Percentiles rank a stretch among this genome's conserved stretches.
Evolutionary conservation across 2,329 filamentous ascomycete species (phyloP).

Genomic region (Trichophyton verrucosum): DNA sequence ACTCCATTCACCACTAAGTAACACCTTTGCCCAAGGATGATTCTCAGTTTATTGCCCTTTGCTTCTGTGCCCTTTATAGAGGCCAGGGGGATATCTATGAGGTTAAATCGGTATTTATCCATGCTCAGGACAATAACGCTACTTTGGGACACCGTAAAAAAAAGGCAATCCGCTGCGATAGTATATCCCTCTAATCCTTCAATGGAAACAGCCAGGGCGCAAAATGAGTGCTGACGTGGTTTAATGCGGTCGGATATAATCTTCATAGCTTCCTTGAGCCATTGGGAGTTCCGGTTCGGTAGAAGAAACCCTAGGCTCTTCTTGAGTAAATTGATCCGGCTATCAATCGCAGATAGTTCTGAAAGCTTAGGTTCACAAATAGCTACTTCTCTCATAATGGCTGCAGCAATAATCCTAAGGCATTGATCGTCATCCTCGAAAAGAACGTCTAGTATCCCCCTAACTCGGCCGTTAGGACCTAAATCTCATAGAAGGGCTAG

Average conservation of each 20-base stretch:
- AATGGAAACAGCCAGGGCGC: background rate
- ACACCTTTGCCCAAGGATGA: background rate
- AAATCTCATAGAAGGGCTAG: background rate
- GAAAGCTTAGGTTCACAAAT: constrained; percentile 1
- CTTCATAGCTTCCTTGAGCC: background rate
- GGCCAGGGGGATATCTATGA: constrained; percentile 3
- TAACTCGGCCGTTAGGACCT: background rate
- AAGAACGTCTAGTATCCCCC: constrained; percentile 11
- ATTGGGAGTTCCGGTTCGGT: background rate
- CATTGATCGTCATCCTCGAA: constrained; percentile 10
- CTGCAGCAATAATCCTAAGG: constrained; percentile 16
- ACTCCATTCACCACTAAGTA: background rate
- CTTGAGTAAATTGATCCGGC: background rate
- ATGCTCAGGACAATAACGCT: constrained; percentile 2
- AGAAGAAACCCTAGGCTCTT: background rate
- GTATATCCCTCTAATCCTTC: background rate
- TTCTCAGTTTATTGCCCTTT: background rate
- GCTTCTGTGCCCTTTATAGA: background rate
- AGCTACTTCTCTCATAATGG: constrained; percentile 14
- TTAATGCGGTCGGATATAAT: background rate
- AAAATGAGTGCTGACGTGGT: background rate
- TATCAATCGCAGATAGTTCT: constrained; percentile 8
- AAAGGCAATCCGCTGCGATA: background rate
- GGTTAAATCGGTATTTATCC: background rate
- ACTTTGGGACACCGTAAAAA: background rate